Evolutionary conservation across 441 rosid species (phyloP), one percentile per base, ranked within the genome.

Genomic region (Mallotus japonicus): DNA sequence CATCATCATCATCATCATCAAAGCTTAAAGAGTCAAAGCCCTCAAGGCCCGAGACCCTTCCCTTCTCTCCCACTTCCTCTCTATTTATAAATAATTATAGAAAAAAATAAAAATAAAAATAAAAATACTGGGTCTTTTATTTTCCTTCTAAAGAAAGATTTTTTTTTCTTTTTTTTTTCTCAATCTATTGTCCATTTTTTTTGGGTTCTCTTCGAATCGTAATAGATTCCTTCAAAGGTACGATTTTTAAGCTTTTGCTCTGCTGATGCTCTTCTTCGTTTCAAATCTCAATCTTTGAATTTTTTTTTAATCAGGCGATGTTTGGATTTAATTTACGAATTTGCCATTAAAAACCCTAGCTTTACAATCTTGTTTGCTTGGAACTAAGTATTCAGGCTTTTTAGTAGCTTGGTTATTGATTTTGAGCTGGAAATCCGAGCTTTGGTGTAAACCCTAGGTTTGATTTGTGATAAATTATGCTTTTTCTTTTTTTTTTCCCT

Each of bases 271-370:
- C 12, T 19, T 24, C 37, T 37, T 16, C 24, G 0, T 56, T 56
- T n/a, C 14, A 11, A 62, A 42, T 71, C 50, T 57, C 65, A 54
- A 58, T 73, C 65, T 71, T 34, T 42, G 71, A 51, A 54, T 60
- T 34, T 63, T 47, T 34, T 13, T 62, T 58, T 77, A 8, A 24
- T 32, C 67, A 70, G 60, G 59, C 17, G 77, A 28, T 47, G 46
- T 67, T 42, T n/a, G 61, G 3, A 64, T 50, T 20, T 66, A 60
- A 74, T 79, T 80, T 78, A 67, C 84, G 81, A 71, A 76, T 81
- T 80, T 80, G 73, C 79, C 79, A 76, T 78, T 75, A 74, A 85
- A 85, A 90, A 85, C 91, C 95, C 93, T 85, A 87, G 84, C 73
- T 80, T 75, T 22, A 24, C 24, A 3, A 22, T 65, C 44, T 55